A percentile compares a stretch with the other conserved stretches of the same genome.
Evolutionary conservation across 129 eudicot species (phyloP).

Genomic region (Logfia minima): DNA sequence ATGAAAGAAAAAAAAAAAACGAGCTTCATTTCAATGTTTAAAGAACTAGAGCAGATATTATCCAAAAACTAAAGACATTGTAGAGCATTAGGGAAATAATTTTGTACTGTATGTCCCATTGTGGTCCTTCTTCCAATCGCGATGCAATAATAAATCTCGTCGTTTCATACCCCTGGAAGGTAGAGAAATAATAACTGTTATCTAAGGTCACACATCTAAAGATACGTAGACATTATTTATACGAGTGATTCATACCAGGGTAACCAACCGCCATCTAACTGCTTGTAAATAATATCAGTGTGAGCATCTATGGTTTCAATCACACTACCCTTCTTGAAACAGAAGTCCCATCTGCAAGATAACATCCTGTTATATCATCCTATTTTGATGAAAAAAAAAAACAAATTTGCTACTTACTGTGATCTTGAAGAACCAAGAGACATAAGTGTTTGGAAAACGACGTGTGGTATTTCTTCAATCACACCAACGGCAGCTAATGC

Average conservation of each 20-base stretch:
- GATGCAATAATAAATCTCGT: conserved; percentile 66
- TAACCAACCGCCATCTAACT: conserved; percentile 52
- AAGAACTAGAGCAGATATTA: not conserved
- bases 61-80: not conserved
- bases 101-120: conserved; percentile 68
- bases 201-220: conserved; percentile 5
- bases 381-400: not conserved
- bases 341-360: conserved; percentile 86
- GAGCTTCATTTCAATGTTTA: conserved; percentile 7
- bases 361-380: conserved; percentile 11
- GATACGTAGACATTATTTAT: not conserved
- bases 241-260: conserved; percentile 52
- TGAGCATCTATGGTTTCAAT: conserved; percentile 79
- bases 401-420: conserved; percentile 47
- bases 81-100: not conserved
- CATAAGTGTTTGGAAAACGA: conserved; percentile 66
- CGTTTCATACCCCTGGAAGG: conserved; percentile 59
- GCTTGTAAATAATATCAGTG: conserved; percentile 69
- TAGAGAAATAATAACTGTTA: conserved; percentile 4
- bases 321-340: conserved; percentile 58
- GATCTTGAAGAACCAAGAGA: conserved; percentile 83
- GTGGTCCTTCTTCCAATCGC: conserved; percentile 77
- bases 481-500: conserved; percentile 73
- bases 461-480: conserved; percentile 67
- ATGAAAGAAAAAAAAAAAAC: not conserved